phyloP scores from a whole-genome alignment of 2,329 filamentous ascomycete species.

The Aspergillus fumigatus region DNA sequence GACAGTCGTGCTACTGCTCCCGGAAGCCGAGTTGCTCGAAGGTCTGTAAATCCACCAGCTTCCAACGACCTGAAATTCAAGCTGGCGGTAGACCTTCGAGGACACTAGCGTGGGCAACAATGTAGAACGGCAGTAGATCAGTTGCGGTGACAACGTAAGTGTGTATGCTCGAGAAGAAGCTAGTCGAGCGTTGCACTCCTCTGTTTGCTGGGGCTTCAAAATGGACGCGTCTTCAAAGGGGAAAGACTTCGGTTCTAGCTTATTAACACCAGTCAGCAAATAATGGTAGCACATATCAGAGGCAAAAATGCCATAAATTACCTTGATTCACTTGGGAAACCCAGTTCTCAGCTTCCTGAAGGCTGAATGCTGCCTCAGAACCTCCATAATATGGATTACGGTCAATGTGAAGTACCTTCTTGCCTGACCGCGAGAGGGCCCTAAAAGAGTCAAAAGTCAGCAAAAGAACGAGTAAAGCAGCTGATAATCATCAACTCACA shows the following conservation, averaged over 20 bases:
- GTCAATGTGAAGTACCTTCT: conserved; percentile 88
- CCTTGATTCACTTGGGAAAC: conserved; percentile 45
- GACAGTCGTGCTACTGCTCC: conserved; percentile 3
- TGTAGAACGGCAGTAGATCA: conserved; percentile 78
- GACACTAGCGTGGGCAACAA: conserved; percentile 79
- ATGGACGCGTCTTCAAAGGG: conserved; percentile 40
- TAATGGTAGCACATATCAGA: conserved; percentile 3
- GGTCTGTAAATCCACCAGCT: conserved; percentile 74
- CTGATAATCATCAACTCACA: conserved; percentile 49
- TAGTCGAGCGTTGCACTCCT: conserved; percentile 20
- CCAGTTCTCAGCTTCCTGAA: conserved; percentile 79
- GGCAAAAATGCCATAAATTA: conserved; percentile 16
- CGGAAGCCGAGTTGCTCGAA: conserved; percentile 16
- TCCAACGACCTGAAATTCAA: conserved; percentile 90
- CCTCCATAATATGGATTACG: conserved; percentile 85
- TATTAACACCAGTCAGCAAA: conserved; percentile 21
- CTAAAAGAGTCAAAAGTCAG: conserved; percentile 61
- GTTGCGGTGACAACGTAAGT: conserved; percentile 75
- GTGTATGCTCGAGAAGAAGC: conserved; percentile 68
- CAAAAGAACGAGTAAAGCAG: conserved; percentile 25
- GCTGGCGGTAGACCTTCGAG: conserved; percentile 78
- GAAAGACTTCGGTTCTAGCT: conserved; percentile 29
- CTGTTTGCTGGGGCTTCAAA: conserved; percentile 15
- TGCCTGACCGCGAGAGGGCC: conserved; percentile 84
- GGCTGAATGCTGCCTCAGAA: conserved; percentile 75